Evolutionary conservation across 2,329 filamentous ascomycete species (phyloP).

Genomic region (Botrytis hyacinthi): DNA sequence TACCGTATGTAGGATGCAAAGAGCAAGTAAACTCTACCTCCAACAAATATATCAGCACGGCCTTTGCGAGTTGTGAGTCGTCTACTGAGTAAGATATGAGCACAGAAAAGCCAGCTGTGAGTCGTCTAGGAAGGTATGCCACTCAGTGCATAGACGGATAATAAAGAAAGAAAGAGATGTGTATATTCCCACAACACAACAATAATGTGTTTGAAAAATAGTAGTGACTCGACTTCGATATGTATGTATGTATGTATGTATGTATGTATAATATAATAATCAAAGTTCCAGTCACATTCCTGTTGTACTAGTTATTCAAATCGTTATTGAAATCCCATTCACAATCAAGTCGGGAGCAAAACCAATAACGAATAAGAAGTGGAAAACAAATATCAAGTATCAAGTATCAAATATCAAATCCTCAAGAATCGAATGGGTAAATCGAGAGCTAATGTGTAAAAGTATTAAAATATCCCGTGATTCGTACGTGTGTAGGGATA

Average conservation of each 20-base stretch:
- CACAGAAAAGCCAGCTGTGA: neutral
- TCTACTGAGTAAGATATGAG: neutral
- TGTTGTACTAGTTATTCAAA: neutral
- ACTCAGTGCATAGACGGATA: neutral
- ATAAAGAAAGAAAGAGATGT: neutral
- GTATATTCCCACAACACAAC: neutral
- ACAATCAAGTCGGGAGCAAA: neutral
- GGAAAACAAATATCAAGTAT: neutral
- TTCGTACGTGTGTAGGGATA: neutral
- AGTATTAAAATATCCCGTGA: neutral
- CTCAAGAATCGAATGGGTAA: neutral
- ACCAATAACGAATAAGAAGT: neutral
- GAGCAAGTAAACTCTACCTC: neutral
- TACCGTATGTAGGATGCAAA: neutral
- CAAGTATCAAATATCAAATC: neutral
- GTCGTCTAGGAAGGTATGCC: neutral
- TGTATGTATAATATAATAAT: neutral
- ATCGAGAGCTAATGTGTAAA: too few relatives aligned
- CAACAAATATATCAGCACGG: neutral
- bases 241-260: neutral
- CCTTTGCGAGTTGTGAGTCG: neutral
- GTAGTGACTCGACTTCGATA: neutral
- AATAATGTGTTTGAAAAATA: neutral
- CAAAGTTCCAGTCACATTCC: neutral
- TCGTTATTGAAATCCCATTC: neutral